Evolutionary conservation across 169 alveolate genomes (phyloP).

Genomic region (Cryptosporidium tyzzeri): DNA sequence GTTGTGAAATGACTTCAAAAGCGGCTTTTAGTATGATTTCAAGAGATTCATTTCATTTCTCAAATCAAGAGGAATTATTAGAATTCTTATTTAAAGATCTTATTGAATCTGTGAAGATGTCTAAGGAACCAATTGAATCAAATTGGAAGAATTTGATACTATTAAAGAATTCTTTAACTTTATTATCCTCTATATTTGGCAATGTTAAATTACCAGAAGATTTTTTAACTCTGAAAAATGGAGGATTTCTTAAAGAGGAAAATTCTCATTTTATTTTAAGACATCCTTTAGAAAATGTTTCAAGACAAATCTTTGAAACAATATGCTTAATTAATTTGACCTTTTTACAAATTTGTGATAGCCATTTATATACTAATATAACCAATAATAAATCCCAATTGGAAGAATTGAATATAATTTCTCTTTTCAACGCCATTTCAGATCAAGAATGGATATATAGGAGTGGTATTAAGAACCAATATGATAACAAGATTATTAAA

Average conservation of each 20-base stretch:
- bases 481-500: background rate
- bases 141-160: constrained; percentile 3
- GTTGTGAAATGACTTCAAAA: constrained; percentile 4
- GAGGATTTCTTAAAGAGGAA: constrained; percentile 35
- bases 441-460: constrained; percentile 50
- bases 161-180: constrained; percentile 15
- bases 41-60: background rate
- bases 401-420: constrained; percentile 12
- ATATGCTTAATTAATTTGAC: background rate
- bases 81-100: constrained; percentile 20
- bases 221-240: constrained; percentile 4
- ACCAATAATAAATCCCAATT: background rate
- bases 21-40: background rate
- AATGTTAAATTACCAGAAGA: constrained; percentile 27
- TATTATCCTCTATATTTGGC: constrained; percentile 10
- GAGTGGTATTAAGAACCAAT: constrained; percentile 18
- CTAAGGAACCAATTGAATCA: background rate
- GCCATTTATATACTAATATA: no score
- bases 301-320: constrained; percentile 11
- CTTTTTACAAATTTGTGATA: background rate
- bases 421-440: constrained; percentile 17
- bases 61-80: background rate
- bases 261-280: background rate
- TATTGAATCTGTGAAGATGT: background rate
- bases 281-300: constrained; percentile 36